These are phyloP conservation scores for Glycine soja DNA, from an alignment of 306 rosid genomes.

Conservation along the genomic window DNA sequence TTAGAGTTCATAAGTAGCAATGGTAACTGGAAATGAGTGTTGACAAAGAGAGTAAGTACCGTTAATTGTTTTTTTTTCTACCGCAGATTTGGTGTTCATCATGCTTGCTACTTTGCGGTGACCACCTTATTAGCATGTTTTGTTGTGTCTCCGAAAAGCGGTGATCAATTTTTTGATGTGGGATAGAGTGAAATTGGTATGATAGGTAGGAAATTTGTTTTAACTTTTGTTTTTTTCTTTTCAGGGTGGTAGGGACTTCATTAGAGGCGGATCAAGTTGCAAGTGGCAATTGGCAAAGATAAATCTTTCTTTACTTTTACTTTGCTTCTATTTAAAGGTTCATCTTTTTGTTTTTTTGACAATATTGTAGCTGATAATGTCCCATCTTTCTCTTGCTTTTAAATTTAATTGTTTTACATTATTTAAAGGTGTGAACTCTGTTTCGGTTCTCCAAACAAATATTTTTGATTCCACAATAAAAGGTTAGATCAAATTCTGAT, in stretches of 20 bases:
- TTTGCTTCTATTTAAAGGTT: constrained; percentile 52
- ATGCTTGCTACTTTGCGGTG: constrained; percentile 4
- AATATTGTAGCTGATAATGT: constrained; percentile 15
- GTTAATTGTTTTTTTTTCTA: constrained; percentile 23
- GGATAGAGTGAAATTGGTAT: constrained; percentile 35
- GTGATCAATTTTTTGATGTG: constrained; percentile 37
- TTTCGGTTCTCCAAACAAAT: not conserved
- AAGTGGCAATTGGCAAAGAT: not conserved
- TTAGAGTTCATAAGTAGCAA: not conserved
- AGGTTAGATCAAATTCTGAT: not conserved
- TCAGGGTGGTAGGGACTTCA: constrained; percentile 41
- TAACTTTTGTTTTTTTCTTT: constrained; percentile 1
- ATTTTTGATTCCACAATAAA: not conserved
- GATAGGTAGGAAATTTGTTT: constrained; percentile 45
- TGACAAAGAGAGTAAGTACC: constrained; percentile 25
- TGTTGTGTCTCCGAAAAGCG: not conserved
- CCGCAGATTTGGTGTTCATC: constrained; percentile 39
- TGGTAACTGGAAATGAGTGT: not conserved
- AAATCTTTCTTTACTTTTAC: constrained; percentile 37
- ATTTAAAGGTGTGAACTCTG: not conserved
- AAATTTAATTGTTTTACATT: not conserved
- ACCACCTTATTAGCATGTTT: not conserved
- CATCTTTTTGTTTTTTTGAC: constrained; percentile 38
- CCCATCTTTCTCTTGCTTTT: constrained; percentile 36
- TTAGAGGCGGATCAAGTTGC: not conserved